Base-by-base conservation (phyloP, 257 asterid species). In the Jasminum sambac region DNA sequence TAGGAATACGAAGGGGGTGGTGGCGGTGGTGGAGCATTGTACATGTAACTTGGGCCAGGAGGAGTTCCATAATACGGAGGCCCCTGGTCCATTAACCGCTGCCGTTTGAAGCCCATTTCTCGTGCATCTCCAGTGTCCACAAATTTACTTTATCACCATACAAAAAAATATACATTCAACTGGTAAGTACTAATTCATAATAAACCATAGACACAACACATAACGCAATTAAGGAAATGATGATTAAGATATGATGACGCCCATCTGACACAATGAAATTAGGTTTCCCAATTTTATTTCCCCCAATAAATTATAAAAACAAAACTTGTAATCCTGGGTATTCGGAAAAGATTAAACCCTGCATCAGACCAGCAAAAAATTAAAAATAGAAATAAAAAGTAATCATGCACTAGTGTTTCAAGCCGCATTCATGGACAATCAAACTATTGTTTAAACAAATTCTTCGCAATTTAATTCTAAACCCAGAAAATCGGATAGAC, bases 81-180 rank as follows among this genome's bases (percentile, higher is more conserved):
- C 50, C 87, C 88, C 61, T 84, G 92, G 73, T 91, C 96, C 96
- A 89, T 89, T 63, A 94, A 65, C 8, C 99, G 82, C 82, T 91
- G 99, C 62, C 99, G 80, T 82, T 94, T 94, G 74, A 89, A 80
- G 23, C 97, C 94, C 95, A 83, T 85, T 79, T 91, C 97, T 57
- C 97, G 83, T 21, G 96, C 90, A 70, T 94, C 97, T 11, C 88
- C 92, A 60, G 85, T 48, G 48, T 87, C 97, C 25, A 68, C 55
- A 62, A 77, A 87, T 80, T 89, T 88, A 62, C 99, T 94, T 69
- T 80, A 71, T 36, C 42, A 60, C 19, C 59, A 63, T 67, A 60
- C 12, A 48, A 68, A 23, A 5, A 82, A 65, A 17, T 12, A 30
- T 52, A 46, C 46, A 78, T 38, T 75, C 64, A 64, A 36, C 64